Percentiles rank a stretch among this genome's conserved stretches.
Conservation (phyloP, 306 rosid species). For the Rosa chinensis region DNA sequence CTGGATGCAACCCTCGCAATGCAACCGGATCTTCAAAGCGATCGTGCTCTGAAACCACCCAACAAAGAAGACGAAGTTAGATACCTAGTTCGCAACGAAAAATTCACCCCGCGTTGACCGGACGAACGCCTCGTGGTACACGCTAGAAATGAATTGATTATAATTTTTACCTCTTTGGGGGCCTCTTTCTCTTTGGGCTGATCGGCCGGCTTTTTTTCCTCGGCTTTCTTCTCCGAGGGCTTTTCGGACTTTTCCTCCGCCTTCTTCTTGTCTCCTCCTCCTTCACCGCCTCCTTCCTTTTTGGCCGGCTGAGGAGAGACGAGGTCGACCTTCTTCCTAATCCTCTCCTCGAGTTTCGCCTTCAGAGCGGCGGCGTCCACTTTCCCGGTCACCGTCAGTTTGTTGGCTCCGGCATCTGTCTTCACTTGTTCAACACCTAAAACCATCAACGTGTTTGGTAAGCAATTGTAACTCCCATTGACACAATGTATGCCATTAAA, state of each 20-base stretch:
- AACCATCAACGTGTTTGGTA: constrained; percentile 11
- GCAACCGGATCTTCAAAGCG: constrained; percentile 66
- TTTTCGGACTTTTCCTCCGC: constrained; percentile 41
- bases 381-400: constrained; percentile 64
- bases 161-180: constrained; percentile 8
- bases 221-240: constrained; percentile 48
- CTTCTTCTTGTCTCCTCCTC: constrained; percentile 30
- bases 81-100: not conserved
- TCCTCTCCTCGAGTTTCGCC: constrained; percentile 55
- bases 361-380: constrained; percentile 49
- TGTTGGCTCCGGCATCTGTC: constrained; percentile 50
- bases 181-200: constrained; percentile 18
- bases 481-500: not conserved
- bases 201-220: constrained; percentile 56
- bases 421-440: constrained; percentile 69
- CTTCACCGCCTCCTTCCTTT: constrained; percentile 50
- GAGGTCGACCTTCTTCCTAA: constrained; percentile 70
- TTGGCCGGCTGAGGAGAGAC: constrained; percentile 62
- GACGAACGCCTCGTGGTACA: not conserved
- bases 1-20: constrained; percentile 78
- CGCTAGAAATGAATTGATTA: not conserved
- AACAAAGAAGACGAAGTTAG: constrained; percentile 25
- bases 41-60: constrained; percentile 56
- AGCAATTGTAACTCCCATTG: not conserved
- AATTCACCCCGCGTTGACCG: not conserved